Conservation (phyloP, 257 asterid species). For the Eucommia ulmoides region DNA sequence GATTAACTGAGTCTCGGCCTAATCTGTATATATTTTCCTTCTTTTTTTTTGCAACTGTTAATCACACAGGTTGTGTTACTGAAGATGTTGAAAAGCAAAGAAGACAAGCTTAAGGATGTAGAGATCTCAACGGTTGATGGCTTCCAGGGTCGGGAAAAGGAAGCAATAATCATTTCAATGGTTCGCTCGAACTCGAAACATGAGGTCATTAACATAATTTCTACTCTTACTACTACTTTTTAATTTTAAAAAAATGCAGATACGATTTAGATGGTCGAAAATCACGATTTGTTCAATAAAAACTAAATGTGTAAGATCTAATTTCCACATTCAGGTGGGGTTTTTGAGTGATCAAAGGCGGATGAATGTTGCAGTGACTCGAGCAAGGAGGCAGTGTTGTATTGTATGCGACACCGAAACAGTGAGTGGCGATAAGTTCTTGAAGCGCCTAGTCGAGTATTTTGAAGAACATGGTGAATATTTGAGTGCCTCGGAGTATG, state of each 20-base stretch:
- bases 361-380: slow-evolving; percentile 96
- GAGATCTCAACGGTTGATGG: slow-evolving; percentile 98
- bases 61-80: slow-evolving; percentile 59
- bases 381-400: slow-evolving; percentile 95
- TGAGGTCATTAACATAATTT: slow-evolving; percentile 41
- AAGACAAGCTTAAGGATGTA: slow-evolving; percentile 62
- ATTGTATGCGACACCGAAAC: slow-evolving; percentile 92
- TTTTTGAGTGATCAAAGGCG: slow-evolving; percentile 85
- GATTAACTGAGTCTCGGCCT: background rate
- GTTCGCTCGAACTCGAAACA: slow-evolving; percentile 88
- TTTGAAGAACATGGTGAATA: slow-evolving; percentile 91
- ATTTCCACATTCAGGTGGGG: slow-evolving; percentile 52
- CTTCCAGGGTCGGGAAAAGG: slow-evolving; percentile 96
- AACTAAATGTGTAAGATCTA: background rate
- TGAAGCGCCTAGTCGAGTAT: slow-evolving; percentile 71
- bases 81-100: slow-evolving; percentile 67
- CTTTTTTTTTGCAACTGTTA: background rate
- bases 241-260: no score
- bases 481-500: slow-evolving; percentile 85
- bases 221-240: no score
- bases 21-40: background rate
- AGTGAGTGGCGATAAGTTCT: slow-evolving; percentile 73
- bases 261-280: no score
- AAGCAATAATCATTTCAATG: slow-evolving; percentile 94
- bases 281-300: background rate